Base-by-base conservation (phyloP, 2,329 filamentous ascomycete genomes). In the Ophiobolus disseminans region DNA sequence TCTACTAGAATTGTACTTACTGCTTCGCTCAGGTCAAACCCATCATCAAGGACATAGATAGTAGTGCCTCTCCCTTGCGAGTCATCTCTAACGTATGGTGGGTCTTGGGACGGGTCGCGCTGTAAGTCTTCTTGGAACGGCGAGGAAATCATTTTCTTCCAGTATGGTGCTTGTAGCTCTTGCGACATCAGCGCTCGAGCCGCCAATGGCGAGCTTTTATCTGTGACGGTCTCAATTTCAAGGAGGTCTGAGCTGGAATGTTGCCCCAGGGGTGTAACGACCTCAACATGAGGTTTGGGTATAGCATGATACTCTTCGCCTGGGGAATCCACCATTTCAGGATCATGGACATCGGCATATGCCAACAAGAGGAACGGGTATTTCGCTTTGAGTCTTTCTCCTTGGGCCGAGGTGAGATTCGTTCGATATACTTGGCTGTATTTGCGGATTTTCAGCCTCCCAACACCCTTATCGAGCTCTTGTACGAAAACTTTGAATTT, bases 131-230 rank as follows among this genome's bases (percentile, higher is more conserved):
- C 25, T 30, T 23, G 23, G 9, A 39, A 14, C 9, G 40, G 40
- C 10, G 47, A 30, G 9, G 47, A 45, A 16, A 54, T 50, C 50
- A 54, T 50, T 14, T 39, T 53, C 31, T 49, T 45, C 50, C 50
- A 53, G n/a, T 41, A 49, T 14, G 40, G 45, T 6, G 45, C 41
- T 14, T 42, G 22, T 10, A 44, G n/a, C 19, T 25, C n/a, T 39
- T 19, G 22, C 19, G 23, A 21, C 7, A 28, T 17, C 17, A 38
- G 16, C 19, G n/a, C n/a, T n/a, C n/a, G n/a, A n/a, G n/a, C n/a
- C n/a, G n/a, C n/a, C n/a, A n/a, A n/a, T n/a, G n/a, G n/a, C n/a
- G n/a, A n/a, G n/a, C n/a, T n/a, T n/a, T n/a, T n/a, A n/a, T n/a
- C n/a, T n/a, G n/a, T n/a, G n/a, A n/a, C n/a, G n/a, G n/a, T n/a